These are phyloP conservation scores for Solanum peruvianum DNA, from an alignment of 257 asterid genomes.

Conservation along the genomic window DNA sequence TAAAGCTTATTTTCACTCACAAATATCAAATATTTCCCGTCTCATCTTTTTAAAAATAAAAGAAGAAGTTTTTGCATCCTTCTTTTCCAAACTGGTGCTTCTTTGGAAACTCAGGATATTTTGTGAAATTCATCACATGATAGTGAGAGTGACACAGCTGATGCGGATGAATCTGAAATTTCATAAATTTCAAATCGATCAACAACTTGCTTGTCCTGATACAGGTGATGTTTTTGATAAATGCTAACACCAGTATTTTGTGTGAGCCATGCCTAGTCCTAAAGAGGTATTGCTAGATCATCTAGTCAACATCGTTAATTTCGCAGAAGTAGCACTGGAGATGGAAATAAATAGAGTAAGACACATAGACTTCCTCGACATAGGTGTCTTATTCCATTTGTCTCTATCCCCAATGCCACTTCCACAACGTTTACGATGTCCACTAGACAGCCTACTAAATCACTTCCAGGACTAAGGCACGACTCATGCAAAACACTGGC, in stretches of 20 bases:
- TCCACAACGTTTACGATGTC: constrained; percentile 51
- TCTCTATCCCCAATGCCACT: constrained; percentile 36
- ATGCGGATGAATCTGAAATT: constrained; percentile 4
- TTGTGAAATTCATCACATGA: not conserved
- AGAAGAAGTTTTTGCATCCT: no score
- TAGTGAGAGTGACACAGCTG: constrained; percentile 5
- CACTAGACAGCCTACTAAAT: constrained; percentile 33
- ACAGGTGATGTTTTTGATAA: constrained; percentile 26
- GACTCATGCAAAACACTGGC: constrained; percentile 24
- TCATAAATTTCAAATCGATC: constrained; percentile 7
- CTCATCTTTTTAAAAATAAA: no score
- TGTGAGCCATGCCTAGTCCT: constrained; percentile 32
- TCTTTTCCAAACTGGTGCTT: no score
- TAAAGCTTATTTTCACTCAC: no score
- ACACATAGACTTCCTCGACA: constrained; percentile 31
- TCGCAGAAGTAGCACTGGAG: constrained; percentile 36
- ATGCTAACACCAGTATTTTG: constrained; percentile 11
- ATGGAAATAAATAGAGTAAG: constrained; percentile 62
- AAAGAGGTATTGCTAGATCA: constrained; percentile 41
- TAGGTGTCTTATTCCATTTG: not conserved
- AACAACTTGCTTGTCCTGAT: constrained; percentile 9
- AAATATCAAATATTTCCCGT: no score
- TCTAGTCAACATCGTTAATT: constrained; percentile 31
- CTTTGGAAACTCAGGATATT: no score
- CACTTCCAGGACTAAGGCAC: constrained; percentile 37